Percentiles rank a stretch among this genome's conserved stretches.
Evolutionary conservation across 2,329 filamentous ascomycete genomes (phyloP).

Genomic region (Apiospora aurea): DNA sequence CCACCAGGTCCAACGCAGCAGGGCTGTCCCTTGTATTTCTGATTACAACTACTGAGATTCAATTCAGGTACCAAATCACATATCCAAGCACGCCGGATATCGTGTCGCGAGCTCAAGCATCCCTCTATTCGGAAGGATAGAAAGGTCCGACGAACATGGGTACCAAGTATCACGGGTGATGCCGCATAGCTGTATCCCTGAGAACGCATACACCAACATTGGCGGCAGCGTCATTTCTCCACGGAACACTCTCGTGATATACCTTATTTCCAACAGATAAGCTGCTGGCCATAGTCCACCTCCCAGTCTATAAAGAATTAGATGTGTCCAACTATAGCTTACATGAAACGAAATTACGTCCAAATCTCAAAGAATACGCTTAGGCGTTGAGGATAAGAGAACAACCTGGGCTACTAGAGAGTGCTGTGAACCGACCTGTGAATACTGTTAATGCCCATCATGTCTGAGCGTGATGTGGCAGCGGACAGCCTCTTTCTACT

Average conservation of each 20-base stretch:
- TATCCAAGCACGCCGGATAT: neutral
- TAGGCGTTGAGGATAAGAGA: neutral
- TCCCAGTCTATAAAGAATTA: neutral
- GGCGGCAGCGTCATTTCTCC: neutral
- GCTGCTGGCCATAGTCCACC: neutral
- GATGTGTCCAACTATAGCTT: neutral
- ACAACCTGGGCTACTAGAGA: neutral
- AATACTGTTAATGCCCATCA: neutral
- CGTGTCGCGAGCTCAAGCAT: neutral
- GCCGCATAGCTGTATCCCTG: neutral
- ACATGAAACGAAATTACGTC: neutral
- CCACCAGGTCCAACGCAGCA: neutral
- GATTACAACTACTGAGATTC: neutral
- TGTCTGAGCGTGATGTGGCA: neutral
- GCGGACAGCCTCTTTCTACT: neutral
- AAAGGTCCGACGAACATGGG: neutral
- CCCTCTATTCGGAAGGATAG: neutral
- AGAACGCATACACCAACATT: neutral
- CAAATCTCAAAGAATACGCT: neutral
- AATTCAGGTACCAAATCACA: neutral
- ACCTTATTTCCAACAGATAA: neutral
- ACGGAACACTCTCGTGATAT: neutral
- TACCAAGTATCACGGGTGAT: neutral
- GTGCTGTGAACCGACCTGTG: neutral
- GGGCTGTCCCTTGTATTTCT: neutral